Evolutionary conservation across 2,329 filamentous ascomycete genomes (phyloP), one percentile per base, ranked within the genome.

Genomic region (Penicillium sp.): DNA sequence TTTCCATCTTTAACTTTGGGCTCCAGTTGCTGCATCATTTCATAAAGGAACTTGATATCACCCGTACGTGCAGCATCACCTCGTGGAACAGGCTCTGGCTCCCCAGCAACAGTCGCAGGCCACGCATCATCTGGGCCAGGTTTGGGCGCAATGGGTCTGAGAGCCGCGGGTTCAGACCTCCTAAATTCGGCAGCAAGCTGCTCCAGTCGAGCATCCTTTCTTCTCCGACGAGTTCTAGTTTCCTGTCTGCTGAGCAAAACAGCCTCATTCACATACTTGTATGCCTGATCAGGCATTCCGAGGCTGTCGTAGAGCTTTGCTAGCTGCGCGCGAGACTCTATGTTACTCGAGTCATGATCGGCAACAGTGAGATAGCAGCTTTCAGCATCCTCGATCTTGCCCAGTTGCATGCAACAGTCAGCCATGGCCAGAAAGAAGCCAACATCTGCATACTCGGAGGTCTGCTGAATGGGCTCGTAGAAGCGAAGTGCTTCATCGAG

Each of bases 301-400:
- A 85, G 84, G 64, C 84, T 87, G 73, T 96, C 92, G 71, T 96
- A 97, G 75, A 97, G 86, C 69, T 90, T 93, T 13, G 92, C 92
- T 10, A 97, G 82, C 68, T 92, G 87, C 33, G 91, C 87, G 42
- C 92, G 88, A 42, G 92, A 91, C 63, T 93, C 89, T 52, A 94
- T 87, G 60, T 89, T 88, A 43, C 86, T 82, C 48, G 87, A 81
- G 64, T 96, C 90, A 61, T 87, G 84, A 55, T 92, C 86, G 40
- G 92, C 87, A 11, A 93, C 87, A 1, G 86, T 86, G 26, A 92
- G 84, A 69, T 93, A 95, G 71, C 87, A 90, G 65, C 90, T 87
- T 70, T 94, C 89, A 0, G 93, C 93, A 40, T 89, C 86, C 35
- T 86, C 82, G 22, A 86, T 82, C 57, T 89, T 83, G 6, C 84